A percentile compares a stretch with the other conserved stretches of the same genome.
Conservation (phyloP, 192 early-diverging fungal genomes). For the Funneliformis geosporum region DNA sequence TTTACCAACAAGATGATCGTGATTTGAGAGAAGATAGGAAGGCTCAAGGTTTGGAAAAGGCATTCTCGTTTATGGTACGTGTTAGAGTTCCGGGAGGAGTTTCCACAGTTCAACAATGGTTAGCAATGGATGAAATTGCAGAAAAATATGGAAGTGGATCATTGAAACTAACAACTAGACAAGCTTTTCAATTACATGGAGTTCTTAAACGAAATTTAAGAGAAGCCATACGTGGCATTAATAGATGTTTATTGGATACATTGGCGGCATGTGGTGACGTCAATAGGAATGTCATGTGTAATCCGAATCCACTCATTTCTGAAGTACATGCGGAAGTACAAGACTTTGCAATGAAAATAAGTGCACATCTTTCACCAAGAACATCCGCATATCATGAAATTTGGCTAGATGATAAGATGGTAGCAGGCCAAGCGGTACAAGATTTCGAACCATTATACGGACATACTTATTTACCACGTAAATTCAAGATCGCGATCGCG, state of each 20-base stretch:
- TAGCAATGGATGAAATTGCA: slow-evolving; percentile 91
- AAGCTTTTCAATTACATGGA: slow-evolving; percentile 97
- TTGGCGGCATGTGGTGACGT: slow-evolving; percentile 98
- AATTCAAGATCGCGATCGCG: slow-evolving; percentile 95
- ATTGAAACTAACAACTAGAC: slow-evolving; percentile 94
- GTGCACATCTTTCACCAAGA: slow-evolving; percentile 77
- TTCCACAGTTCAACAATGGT: slow-evolving; percentile 85
- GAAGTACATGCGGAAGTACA: slow-evolving; percentile 79
- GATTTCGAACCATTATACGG: slow-evolving; percentile 94
- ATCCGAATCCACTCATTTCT: slow-evolving; percentile 80
- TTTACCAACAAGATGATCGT: slow-evolving; percentile 96
- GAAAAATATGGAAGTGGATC: slow-evolving; percentile 83
- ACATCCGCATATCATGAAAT: slow-evolving; percentile 97
- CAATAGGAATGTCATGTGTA: slow-evolving; percentile 95
- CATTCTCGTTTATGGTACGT: slow-evolving; percentile 96
- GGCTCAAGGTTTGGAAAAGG: slow-evolving; percentile 86
- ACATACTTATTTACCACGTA: slow-evolving; percentile 89
- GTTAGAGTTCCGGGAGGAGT: slow-evolving; percentile 92
- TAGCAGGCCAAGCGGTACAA: slow-evolving; percentile 76
- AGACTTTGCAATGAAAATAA: slow-evolving; percentile 71
- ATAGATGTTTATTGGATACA: slow-evolving; percentile 86
- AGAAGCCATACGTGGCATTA: slow-evolving; percentile 88
- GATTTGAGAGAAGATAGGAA: slow-evolving; percentile 85
- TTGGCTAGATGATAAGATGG: slow-evolving; percentile 90
- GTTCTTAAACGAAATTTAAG: slow-evolving; percentile 90